Evolutionary conservation across 176 grass and related monocot genomes (phyloP).

Genomic region (Oryza glumipatula): DNA sequence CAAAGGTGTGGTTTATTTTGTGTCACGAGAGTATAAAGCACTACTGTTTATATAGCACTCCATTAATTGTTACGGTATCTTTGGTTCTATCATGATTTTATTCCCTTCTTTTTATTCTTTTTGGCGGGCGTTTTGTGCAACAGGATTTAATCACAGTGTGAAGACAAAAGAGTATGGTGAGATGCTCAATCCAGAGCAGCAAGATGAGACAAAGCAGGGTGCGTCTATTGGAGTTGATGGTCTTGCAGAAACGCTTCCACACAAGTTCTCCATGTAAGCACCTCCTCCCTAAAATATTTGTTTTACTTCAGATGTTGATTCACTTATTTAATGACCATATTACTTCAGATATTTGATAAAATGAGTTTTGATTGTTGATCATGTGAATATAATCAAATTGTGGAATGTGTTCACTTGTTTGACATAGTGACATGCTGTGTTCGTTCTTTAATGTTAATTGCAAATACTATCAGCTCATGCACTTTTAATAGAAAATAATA

Average conservation of each 20-base stretch:
- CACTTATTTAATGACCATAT: background rate
- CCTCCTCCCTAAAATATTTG: background rate
- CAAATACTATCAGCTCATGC: slow-evolving; percentile 4
- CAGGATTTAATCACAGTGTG: slow-evolving; percentile 52
- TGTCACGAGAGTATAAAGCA: slow-evolving; percentile 11
- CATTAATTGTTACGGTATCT: background rate
- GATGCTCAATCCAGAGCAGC: slow-evolving; percentile 40
- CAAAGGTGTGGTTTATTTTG: slow-evolving; percentile 63
- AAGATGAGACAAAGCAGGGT: slow-evolving; percentile 53
- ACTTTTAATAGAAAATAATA: slow-evolving; percentile 1
- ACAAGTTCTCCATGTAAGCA: slow-evolving; percentile 55
- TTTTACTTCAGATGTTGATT: slow-evolving; percentile 18
- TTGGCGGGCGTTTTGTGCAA: background rate
- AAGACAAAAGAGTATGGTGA: slow-evolving; percentile 44
- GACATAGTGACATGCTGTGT: background rate
- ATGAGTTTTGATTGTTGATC: background rate
- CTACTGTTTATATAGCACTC: slow-evolving; percentile 5
- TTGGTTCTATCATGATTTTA: slow-evolving; percentile 5
- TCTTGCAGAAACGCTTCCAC: slow-evolving; percentile 40
- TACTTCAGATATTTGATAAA: slow-evolving; percentile 8
- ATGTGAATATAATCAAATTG: slow-evolving; percentile 8
- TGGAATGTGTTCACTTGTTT: slow-evolving; percentile 11
- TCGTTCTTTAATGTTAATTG: background rate
- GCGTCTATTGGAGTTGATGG: slow-evolving; percentile 30
- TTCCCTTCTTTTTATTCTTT: slow-evolving; percentile 1